A percentile compares a stretch with the other conserved stretches of the same genome.
These are phyloP conservation scores for Sporothrix brunneoviolacea DNA, from an alignment of 2,329 filamentous ascomycete species.

Conservation along the genomic window DNA sequence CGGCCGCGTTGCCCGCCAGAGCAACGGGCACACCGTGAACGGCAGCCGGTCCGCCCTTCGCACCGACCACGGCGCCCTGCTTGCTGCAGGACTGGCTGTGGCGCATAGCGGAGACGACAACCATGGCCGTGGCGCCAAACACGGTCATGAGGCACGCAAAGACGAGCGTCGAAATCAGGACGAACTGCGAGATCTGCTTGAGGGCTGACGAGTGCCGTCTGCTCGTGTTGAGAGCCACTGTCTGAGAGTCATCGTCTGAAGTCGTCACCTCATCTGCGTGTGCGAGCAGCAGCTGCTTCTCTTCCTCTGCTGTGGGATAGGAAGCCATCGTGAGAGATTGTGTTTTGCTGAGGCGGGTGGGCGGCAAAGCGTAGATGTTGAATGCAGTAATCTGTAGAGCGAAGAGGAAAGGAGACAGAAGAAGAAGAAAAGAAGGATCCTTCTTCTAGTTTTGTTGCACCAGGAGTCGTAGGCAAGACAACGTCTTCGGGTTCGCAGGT, in stretches of 20 bases:
- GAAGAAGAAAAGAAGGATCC: neutral
- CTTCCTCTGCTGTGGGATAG: constrained; percentile 11
- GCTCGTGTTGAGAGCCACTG: too few relatives aligned
- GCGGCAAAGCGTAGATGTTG: neutral
- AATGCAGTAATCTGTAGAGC: too few relatives aligned
- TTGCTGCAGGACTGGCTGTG: neutral
- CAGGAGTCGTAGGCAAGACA: neutral
- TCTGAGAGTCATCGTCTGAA: too few relatives aligned
- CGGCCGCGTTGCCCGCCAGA: neutral
- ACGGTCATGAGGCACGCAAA: too few relatives aligned
- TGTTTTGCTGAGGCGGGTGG: neutral
- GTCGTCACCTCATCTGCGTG: constrained; percentile 9
- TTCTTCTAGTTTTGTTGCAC: too few relatives aligned
- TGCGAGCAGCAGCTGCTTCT: constrained; percentile 15
- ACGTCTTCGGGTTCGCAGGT: neutral
- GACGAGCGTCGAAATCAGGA: too few relatives aligned
- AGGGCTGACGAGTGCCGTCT: too few relatives aligned
- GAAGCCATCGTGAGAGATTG: constrained; percentile 8
- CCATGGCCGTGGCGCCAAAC: neutral
- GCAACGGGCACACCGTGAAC: neutral
- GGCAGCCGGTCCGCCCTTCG: neutral
- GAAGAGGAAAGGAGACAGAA: neutral
- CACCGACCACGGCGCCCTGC: neutral
- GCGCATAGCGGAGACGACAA: neutral
- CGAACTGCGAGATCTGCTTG: too few relatives aligned